Percentiles rank a stretch among this genome's conserved stretches.
phyloP scores from a whole-genome alignment of 1,139 yeast species.

The Wickerhamomyces sp. region DNA sequence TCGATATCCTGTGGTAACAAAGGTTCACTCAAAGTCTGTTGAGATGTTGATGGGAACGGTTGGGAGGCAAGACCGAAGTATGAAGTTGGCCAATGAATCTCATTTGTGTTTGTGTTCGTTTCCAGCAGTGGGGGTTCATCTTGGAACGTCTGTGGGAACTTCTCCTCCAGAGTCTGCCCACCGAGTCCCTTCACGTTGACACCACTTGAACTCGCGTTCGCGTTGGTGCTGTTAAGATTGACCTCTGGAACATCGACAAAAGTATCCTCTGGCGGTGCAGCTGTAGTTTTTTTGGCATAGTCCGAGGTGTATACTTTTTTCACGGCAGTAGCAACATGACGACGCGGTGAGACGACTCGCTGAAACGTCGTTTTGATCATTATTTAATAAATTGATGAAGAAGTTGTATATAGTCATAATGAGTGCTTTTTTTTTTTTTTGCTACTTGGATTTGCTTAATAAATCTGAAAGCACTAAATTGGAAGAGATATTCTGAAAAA shows the following conservation, averaged over 20 bases:
- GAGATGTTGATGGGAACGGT: slow-evolving; percentile 62
- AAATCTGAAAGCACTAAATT: too few relatives aligned
- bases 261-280: slow-evolving; percentile 6
- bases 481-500: too few relatives aligned
- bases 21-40: slow-evolving; percentile 54
- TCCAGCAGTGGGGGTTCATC: slow-evolving; percentile 14
- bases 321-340: slow-evolving; percentile 5
- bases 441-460: too few relatives aligned
- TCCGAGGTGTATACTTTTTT: slow-evolving; percentile 4
- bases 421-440: not conserved
- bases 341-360: too few relatives aligned
- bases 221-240: slow-evolving; percentile 15
- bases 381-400: not conserved
- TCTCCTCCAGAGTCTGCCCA: slow-evolving; percentile 7
- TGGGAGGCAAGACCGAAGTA: slow-evolving; percentile 78
- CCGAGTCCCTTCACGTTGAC: slow-evolving; percentile 1
- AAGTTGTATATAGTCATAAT: not conserved
- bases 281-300: slow-evolving; percentile 2
- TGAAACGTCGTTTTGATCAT: too few relatives aligned
- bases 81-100: slow-evolving; percentile 64
- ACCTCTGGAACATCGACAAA: slow-evolving; percentile 20
- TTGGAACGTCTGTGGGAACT: slow-evolving; percentile 12
- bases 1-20: slow-evolving; percentile 72
- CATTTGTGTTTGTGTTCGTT: slow-evolving; percentile 4
- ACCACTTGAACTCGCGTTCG: slow-evolving; percentile 18